These are phyloP conservation scores for Nemania sp. DNA, from an alignment of 2,329 filamentous ascomycete species.

Conservation along the genomic window DNA sequence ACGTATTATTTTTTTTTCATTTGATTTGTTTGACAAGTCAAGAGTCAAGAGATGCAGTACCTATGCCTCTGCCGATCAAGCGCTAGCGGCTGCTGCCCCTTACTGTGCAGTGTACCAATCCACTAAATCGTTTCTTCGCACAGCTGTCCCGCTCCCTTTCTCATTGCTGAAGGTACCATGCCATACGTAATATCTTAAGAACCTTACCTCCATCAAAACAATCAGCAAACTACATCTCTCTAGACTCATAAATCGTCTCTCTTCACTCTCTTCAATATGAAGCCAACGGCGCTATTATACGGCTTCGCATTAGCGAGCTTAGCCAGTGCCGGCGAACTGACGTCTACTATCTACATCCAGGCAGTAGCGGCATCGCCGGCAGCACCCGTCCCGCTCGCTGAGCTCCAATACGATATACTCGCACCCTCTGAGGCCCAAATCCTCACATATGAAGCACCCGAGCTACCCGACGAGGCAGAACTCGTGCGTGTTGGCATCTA, in stretches of 20 bases:
- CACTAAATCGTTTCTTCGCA: not conserved
- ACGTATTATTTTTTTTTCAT: too few relatives aligned
- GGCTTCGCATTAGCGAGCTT: constrained; percentile 54
- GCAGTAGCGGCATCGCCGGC: constrained; percentile 56
- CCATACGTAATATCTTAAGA: not conserved
- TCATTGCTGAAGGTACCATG: not conserved
- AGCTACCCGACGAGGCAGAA: constrained; percentile 58
- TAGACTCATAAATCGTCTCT: constrained; percentile 24
- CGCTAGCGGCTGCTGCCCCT: not conserved
- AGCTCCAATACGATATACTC: constrained; percentile 66
- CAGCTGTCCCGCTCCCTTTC: constrained; percentile 1
- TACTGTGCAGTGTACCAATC: not conserved
- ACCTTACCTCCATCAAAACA: not conserved
- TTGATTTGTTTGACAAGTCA: not conserved
- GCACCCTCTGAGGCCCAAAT: constrained; percentile 60
- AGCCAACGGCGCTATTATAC: constrained; percentile 55
- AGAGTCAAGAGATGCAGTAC: not conserved
- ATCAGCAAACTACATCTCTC: constrained; percentile 19
- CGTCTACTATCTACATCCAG: constrained; percentile 67
- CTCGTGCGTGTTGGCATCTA: constrained; percentile 71
- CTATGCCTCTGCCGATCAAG: not conserved
- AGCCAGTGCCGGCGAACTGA: constrained; percentile 55
- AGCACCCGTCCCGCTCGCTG: constrained; percentile 62
- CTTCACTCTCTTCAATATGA: constrained; percentile 60
- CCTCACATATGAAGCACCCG: constrained; percentile 67